Percentiles rank a stretch among this genome's conserved stretches.
Conservation (phyloP, 768 basidiomycete genomes). For the Tylopilus balloui region DNA sequence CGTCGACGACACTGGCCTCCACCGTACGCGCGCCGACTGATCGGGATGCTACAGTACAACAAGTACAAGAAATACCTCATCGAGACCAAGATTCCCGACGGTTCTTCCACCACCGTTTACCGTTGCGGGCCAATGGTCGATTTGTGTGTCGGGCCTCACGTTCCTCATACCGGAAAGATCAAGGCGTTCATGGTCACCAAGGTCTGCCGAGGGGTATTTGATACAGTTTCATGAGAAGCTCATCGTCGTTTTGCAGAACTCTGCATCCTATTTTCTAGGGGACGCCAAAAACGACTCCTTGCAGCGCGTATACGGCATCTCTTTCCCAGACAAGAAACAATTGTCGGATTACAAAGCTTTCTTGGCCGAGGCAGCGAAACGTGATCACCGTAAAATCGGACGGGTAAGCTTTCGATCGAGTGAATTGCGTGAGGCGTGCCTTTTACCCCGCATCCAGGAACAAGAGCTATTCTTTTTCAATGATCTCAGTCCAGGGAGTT, state of each 20-base stretch:
- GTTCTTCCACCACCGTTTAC: constrained; percentile 95
- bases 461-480: constrained; percentile 99
- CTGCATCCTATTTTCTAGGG: constrained; percentile 96
- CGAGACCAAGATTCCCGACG: constrained; percentile 92
- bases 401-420: constrained; percentile 42
- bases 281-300: constrained; percentile 90
- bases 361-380: constrained; percentile 95
- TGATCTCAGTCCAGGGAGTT: constrained; percentile 90
- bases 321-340: constrained; percentile 97
- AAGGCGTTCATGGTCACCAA: constrained; percentile 98
- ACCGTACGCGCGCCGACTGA: constrained; percentile 1
- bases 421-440: not conserved
- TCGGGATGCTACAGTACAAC: constrained; percentile 71
- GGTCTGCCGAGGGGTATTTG: constrained; percentile 35
- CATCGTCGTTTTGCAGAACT: constrained; percentile 54
- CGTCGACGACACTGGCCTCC: constrained; percentile 26
- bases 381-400: constrained; percentile 95
- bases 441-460: constrained; percentile 44
- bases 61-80: constrained; percentile 97
- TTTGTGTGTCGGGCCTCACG: constrained; percentile 94
- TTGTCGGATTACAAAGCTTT: constrained; percentile 92
- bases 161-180: constrained; percentile 96
- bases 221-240: not conserved
- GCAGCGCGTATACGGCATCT: constrained; percentile 96
- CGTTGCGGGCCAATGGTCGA: constrained; percentile 99